phyloP scores from a whole-genome alignment of 1,284 basidiomycete species.

The Retiboletus fuscus region DNA sequence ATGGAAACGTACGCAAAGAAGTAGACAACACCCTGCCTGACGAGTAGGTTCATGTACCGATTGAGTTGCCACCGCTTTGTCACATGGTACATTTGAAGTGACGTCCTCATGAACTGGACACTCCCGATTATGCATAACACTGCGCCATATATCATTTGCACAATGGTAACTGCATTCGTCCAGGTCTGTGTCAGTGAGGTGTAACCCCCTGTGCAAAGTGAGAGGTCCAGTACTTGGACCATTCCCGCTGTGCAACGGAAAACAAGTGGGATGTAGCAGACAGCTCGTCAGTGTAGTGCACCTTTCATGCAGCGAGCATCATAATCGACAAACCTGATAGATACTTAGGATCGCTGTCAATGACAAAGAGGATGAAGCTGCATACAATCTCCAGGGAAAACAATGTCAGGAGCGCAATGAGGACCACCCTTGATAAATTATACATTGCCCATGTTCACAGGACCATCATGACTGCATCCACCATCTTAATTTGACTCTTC shows the following conservation, averaged over 20 bases:
- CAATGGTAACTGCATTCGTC: not conserved
- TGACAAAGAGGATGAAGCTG: not conserved
- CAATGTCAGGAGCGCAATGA: not conserved
- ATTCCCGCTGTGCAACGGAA: not conserved
- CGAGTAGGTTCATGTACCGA: too few species aligned
- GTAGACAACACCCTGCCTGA: too few species aligned
- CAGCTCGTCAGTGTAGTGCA: not conserved
- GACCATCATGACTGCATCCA: not conserved
- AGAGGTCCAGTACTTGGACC: too few species aligned
- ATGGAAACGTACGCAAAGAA: too few species aligned
- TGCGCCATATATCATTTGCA: too few species aligned
- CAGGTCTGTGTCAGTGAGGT: not conserved
- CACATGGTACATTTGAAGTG: not conserved
- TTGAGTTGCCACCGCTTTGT: too few species aligned
- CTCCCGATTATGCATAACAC: not conserved
- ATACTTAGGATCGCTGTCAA: not conserved
- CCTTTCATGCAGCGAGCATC: not conserved
- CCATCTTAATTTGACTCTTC: too few species aligned
- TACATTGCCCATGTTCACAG: constrained; percentile 11
- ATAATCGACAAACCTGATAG: not conserved
- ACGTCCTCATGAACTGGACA: not conserved
- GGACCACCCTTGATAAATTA: not conserved
- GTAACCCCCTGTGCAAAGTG: not conserved
- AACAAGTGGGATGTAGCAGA: not conserved
- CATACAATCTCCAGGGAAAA: constrained; percentile 1